phyloP scores from a whole-genome alignment of 176 grass and related monocot genomes.

The Phoenix roebelenii region DNA sequence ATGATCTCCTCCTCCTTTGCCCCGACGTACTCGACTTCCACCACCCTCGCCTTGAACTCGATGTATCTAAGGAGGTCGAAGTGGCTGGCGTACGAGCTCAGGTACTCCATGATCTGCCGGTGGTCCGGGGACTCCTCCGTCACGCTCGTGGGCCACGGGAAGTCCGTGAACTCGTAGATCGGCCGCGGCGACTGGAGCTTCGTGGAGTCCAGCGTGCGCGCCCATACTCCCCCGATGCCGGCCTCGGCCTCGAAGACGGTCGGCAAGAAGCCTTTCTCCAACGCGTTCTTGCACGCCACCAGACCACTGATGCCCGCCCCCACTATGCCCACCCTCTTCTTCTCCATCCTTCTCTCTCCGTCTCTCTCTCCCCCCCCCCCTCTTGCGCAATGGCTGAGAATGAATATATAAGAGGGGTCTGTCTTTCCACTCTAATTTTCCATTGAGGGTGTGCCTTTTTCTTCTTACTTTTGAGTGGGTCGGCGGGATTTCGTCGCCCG shows the following conservation, averaged over 20 bases:
- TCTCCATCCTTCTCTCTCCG: slow-evolving; percentile 5
- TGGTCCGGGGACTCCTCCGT: slow-evolving; percentile 34
- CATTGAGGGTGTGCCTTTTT: too few relatives aligned
- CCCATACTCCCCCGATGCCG: slow-evolving; percentile 52
- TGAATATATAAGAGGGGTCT: too few relatives aligned
- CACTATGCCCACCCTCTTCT: slow-evolving; percentile 47
- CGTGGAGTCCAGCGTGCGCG: slow-evolving; percentile 44
- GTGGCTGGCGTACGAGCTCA: slow-evolving; percentile 55
- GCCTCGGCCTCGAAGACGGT: slow-evolving; percentile 47
- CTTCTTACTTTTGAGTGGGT: too few relatives aligned
- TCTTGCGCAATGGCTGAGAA: too few relatives aligned
- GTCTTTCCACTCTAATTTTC: too few relatives aligned
- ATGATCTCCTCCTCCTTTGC: slow-evolving; percentile 22
- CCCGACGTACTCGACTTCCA: slow-evolving; percentile 33
- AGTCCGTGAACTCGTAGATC: slow-evolving; percentile 51
- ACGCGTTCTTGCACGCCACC: slow-evolving; percentile 67
- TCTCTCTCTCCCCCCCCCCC: too few relatives aligned
- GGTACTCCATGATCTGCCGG: slow-evolving; percentile 44
- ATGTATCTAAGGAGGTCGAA: slow-evolving; percentile 45
- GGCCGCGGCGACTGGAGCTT: slow-evolving; percentile 36
- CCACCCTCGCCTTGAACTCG: slow-evolving; percentile 32
- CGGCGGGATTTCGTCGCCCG: too few relatives aligned
- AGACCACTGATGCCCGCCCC: slow-evolving; percentile 73
- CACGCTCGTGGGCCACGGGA: slow-evolving; percentile 56
- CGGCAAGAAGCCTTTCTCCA: slow-evolving; percentile 46